These are phyloP conservation scores for Tremella yokohamensis DNA, from an alignment of 768 basidiomycete species.

Conservation along the genomic window DNA sequence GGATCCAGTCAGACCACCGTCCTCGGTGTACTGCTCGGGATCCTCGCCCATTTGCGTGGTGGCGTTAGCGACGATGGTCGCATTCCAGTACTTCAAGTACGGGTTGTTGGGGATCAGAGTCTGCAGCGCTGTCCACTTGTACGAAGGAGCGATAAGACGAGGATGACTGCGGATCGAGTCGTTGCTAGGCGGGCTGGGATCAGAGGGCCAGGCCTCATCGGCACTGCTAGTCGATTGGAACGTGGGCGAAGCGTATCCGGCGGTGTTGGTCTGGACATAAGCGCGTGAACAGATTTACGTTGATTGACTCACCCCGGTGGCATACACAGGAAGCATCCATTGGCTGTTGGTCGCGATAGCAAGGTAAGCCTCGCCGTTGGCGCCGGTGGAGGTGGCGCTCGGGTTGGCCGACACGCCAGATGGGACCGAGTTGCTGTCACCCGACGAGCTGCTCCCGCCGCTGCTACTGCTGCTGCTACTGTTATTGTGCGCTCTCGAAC, in stretches of 20 bases:
- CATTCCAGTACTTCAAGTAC: conserved; percentile 85
- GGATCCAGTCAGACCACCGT: conserved; percentile 63
- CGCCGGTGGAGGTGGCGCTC: conserved; percentile 40
- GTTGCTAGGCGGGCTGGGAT: conserved; percentile 67
- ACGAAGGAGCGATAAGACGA: conserved; percentile 80
- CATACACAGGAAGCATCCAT: conserved; percentile 79
- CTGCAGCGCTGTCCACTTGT: conserved; percentile 85
- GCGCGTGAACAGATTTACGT: neutral
- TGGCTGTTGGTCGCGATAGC: conserved; percentile 70
- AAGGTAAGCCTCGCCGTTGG: conserved; percentile 53
- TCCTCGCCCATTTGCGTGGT: conserved; percentile 55
- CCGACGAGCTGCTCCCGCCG: neutral
- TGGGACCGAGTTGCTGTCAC: conserved; percentile 7
- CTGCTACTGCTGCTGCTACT: conserved; percentile 43
- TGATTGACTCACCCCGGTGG: conserved; percentile 68
- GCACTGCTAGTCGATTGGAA: conserved; percentile 46
- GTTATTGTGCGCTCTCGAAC: conserved; percentile 52
- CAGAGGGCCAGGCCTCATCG: conserved; percentile 69
- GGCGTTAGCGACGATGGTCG: conserved; percentile 84
- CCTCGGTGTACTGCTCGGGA: conserved; percentile 67
- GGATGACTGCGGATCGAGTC: conserved; percentile 77
- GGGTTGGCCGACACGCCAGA: conserved; percentile 22
- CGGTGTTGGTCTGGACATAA: conserved; percentile 55
- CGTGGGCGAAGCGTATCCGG: conserved; percentile 55
- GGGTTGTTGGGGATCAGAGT: conserved; percentile 72